A percentile compares a stretch with the other conserved stretches of the same genome.
Conservation (phyloP, 1,284 basidiomycete species). For the Moniliella sp. region DNA sequence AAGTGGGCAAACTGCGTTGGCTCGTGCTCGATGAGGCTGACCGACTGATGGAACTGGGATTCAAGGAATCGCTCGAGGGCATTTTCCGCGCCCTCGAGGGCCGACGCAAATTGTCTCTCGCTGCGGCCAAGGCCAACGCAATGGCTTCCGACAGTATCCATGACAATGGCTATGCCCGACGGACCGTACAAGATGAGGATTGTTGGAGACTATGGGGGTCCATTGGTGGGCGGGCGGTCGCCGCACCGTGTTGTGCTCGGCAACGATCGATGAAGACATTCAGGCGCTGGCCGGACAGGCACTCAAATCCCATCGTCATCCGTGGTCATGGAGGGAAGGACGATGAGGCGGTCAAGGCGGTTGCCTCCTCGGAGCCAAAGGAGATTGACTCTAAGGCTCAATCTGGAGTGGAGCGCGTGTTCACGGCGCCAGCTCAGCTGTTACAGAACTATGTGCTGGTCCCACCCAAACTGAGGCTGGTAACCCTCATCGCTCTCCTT, state of each 20-base stretch:
- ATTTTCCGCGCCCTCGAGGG: conserved; percentile 44
- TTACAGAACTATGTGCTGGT: conserved; percentile 79
- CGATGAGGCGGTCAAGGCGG: conserved; percentile 1
- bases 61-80: conserved; percentile 41
- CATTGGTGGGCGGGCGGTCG: conserved; percentile 39
- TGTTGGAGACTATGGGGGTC: conserved; percentile 20
- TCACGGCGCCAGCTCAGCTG: conserved; percentile 82
- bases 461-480: conserved; percentile 75
- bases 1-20: conserved; percentile 81
- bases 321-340: conserved; percentile 14
- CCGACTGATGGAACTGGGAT: conserved; percentile 49
- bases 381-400: conserved; percentile 1
- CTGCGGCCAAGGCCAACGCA: conserved; percentile 49
- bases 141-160: too few relatives aligned
- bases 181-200: too few relatives aligned
- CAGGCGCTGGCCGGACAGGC: conserved; percentile 72
- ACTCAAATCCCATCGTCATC: conserved; percentile 41
- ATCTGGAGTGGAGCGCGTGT: conserved; percentile 41
- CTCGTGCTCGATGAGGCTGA: conserved; percentile 92
- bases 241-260: conserved; percentile 79
- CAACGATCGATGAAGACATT: conserved; percentile 82
- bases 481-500: conserved; percentile 63
- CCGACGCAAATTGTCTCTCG: conserved; percentile 13
- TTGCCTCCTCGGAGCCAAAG: not conserved
- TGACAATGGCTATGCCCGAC: too few relatives aligned